These are phyloP conservation scores for Trypanosoma scelopori DNA, from an alignment of 208 protist genomes.

Conservation along the genomic window DNA sequence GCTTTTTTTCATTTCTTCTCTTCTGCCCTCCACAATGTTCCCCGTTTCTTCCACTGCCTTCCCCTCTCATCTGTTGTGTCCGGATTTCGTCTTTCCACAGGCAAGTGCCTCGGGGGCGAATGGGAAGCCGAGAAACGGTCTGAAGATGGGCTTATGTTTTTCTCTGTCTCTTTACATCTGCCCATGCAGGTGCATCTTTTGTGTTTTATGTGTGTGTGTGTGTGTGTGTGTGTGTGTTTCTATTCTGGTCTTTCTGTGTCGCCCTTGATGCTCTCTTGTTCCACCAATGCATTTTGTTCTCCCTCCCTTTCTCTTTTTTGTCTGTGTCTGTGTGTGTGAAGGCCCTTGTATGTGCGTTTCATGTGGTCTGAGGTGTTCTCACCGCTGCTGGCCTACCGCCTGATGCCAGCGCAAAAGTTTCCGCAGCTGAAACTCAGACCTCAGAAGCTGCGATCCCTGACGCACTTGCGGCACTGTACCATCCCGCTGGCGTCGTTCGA, in stretches of 20 bases:
- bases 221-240: too few relatives aligned
- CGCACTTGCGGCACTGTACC: constrained; percentile 42
- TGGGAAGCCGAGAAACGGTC: too few relatives aligned
- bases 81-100: background rate
- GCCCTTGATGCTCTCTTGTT: too few relatives aligned
- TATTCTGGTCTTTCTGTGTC: too few relatives aligned
- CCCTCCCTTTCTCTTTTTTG: too few relatives aligned
- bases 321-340: background rate
- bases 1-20: constrained; percentile 6
- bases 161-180: background rate
- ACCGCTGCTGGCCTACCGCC: constrained; percentile 46
- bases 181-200: too few relatives aligned
- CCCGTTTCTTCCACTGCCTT: background rate
- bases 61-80: background rate
- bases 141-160: background rate
- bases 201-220: too few relatives aligned
- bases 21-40: too few relatives aligned
- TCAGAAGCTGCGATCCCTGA: constrained; percentile 42
- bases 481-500: constrained; percentile 63
- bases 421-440: constrained; percentile 66
- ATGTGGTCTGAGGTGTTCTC: constrained; percentile 80
- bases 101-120: too few relatives aligned
- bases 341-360: background rate
- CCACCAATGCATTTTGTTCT: too few relatives aligned
- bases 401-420: constrained; percentile 71